These are phyloP conservation scores for Sphaerobolus stellatus DNA, from an alignment of 1,284 basidiomycete species.

Conservation along the genomic window DNA sequence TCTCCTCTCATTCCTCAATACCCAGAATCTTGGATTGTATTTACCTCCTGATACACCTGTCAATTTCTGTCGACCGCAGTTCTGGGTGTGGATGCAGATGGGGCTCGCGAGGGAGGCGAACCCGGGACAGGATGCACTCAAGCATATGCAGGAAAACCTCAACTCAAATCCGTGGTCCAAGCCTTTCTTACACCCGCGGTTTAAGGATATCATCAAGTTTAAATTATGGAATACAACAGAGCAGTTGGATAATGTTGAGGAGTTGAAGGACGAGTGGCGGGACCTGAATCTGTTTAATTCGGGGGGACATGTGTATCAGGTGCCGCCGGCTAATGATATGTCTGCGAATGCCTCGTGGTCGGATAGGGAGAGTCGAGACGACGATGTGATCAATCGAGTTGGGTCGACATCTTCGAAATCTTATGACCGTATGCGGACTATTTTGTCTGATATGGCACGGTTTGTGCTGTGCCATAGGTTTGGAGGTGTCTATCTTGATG, in stretches of 20 bases:
- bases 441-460: slow-evolving; percentile 68
- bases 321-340: slow-evolving; percentile 22
- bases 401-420: slow-evolving; percentile 53
- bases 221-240: slow-evolving; percentile 74
- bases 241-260: slow-evolving; percentile 62
- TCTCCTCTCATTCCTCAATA: slow-evolving; percentile 71
- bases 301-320: slow-evolving; percentile 56
- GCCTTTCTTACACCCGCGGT: slow-evolving; percentile 65
- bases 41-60: slow-evolving; percentile 35
- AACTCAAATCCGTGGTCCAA: slow-evolving; percentile 65
- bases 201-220: slow-evolving; percentile 66
- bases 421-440: slow-evolving; percentile 65
- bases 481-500: slow-evolving; percentile 70
- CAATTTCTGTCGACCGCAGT: slow-evolving; percentile 61
- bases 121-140: slow-evolving; percentile 52
- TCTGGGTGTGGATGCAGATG: slow-evolving; percentile 74
- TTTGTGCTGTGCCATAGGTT: slow-evolving; percentile 69
- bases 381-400: slow-evolving; percentile 51
- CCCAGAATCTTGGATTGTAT: slow-evolving; percentile 71
- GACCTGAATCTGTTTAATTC: slow-evolving; percentile 55
- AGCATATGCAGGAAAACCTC: slow-evolving; percentile 59
- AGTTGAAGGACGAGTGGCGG: slow-evolving; percentile 64
- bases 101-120: slow-evolving; percentile 55
- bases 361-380: slow-evolving; percentile 35
- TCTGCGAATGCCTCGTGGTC: slow-evolving; percentile 20